Evolutionary conservation across 2,329 filamentous ascomycete species (phyloP).

Genomic region (Fusarium gaditjirri): DNA sequence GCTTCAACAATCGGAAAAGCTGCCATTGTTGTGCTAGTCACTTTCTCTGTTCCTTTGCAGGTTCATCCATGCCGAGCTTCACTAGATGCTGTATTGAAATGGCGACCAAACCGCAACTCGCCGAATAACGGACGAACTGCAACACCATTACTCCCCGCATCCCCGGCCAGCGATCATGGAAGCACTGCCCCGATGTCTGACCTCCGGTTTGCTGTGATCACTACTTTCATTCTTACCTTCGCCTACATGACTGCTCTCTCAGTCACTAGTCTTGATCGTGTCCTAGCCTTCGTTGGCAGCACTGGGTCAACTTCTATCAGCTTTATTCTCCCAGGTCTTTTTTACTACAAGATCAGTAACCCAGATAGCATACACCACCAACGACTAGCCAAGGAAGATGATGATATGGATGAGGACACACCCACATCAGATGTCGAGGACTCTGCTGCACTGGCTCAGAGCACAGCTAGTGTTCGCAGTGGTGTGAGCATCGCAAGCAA

Average conservation of each 20-base stretch:
- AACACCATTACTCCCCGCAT: constrained; percentile 55
- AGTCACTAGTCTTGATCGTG: constrained; percentile 87
- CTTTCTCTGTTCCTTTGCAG: constrained; percentile 95
- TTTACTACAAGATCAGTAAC: constrained; percentile 98
- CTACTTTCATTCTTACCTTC: constrained; percentile 83
- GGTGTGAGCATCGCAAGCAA: constrained; percentile 50
- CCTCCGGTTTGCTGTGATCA: constrained; percentile 87
- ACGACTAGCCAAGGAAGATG: constrained; percentile 88
- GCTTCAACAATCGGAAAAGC: constrained; percentile 93
- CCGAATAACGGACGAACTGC: constrained; percentile 51
- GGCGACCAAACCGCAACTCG: constrained; percentile 73
- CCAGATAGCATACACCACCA: constrained; percentile 90
- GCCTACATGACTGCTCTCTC: constrained; percentile 92
- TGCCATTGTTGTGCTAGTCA: constrained; percentile 94
- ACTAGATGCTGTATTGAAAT: constrained; percentile 91
- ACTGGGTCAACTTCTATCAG: constrained; percentile 96
- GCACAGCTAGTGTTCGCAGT: constrained; percentile 58
- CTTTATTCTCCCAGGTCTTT: constrained; percentile 94
- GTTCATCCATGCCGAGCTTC: constrained; percentile 97
- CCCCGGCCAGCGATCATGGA: constrained; percentile 60
- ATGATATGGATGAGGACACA: constrained; percentile 74
- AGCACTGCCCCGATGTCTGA: constrained; percentile 78
- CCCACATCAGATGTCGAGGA: constrained; percentile 63
- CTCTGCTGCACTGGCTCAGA: constrained; percentile 56
- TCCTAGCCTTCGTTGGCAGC: constrained; percentile 93